These are phyloP conservation scores for Furcasterigmium furcatum DNA, from an alignment of 2,329 filamentous ascomycete genomes.

Conservation along the genomic window DNA sequence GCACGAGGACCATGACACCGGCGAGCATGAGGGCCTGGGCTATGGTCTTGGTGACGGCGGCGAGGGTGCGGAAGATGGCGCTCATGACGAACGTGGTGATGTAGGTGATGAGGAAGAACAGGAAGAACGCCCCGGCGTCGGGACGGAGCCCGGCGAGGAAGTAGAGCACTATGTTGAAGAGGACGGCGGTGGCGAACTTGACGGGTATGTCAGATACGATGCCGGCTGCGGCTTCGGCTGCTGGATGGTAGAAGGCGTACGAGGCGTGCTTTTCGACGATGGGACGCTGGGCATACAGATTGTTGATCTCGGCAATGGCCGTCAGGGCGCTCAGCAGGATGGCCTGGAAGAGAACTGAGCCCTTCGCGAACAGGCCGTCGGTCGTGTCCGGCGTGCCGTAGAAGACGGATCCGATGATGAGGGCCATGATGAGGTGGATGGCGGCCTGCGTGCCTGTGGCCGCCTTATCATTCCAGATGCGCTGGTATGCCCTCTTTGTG, in stretches of 20 bases:
- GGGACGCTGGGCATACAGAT: constrained; percentile 37
- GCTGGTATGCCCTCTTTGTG: constrained; percentile 47
- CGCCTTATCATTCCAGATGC: constrained; percentile 48
- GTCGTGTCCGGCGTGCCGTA: constrained; percentile 48
- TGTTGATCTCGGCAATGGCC: constrained; percentile 52
- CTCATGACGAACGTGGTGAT: constrained; percentile 69
- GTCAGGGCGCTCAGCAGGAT: constrained; percentile 57
- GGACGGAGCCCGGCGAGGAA: constrained; percentile 53
- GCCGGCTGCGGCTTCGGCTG: constrained; percentile 50
- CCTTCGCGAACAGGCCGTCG: constrained; percentile 48
- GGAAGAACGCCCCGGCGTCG: constrained; percentile 67
- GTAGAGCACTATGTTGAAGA: constrained; percentile 57
- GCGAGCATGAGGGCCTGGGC: constrained; percentile 53
- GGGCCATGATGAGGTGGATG: constrained; percentile 50
- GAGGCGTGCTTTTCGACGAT: constrained; percentile 47
- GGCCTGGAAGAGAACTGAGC: constrained; percentile 57
- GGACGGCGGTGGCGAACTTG: constrained; percentile 46
- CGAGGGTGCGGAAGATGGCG: constrained; percentile 73
- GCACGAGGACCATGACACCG: constrained; percentile 52
- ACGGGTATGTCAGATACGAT: constrained; percentile 54
- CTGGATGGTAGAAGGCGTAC: constrained; percentile 49
- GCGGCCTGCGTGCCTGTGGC: constrained; percentile 41
- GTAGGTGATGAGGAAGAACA: constrained; percentile 71
- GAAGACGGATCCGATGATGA: constrained; percentile 62
- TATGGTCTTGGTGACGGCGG: constrained; percentile 64